Base-by-base conservation (phyloP, 1,139 yeast genomes). In the Pichia kudriavzevii region DNA sequence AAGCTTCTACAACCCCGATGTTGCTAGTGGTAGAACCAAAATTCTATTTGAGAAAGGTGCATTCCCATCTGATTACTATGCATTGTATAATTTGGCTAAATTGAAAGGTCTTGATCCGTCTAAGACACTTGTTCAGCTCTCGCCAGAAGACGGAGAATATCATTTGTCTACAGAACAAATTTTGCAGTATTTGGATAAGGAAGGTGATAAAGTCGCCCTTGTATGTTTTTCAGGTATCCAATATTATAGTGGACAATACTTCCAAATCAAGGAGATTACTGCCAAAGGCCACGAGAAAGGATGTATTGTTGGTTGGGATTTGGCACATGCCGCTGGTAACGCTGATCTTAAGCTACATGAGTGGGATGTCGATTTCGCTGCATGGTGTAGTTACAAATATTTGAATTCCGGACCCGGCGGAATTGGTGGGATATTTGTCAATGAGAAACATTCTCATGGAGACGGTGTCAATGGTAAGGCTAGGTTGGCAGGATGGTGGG, bases 401-500 rank as follows among this genome's bases (percentile, higher is more conserved):
- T 61, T 88, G 47, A 88, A 88, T 55, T 60, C 94, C 4, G 97
- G 97, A 0, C 96, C 96, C 0, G 97, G 96, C 28, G 87, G 79
- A 5, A 82, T 85, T 47, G 94, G 85, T 3, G 94, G 94, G 0
- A 68, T 83, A 18, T 87, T 74, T 51, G 79, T 87, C 19, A 75
- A 85, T 55, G 78, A 74, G 45, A 58, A 50, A 35, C 63, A 61
- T 52, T 14, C 15, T n/a, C 45, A 61, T 52, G 41, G 37, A 8
- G 48, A 60, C 35, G 52, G 49, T 18, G 58, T 59, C 28, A 64
- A 64, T 34, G 52, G 71, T 24, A 31, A 26, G 28, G 81, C 94
- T 2, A 65, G 96, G 44, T 63, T 83, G 37, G 94, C 95, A 0
- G 97, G 97, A 1, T 88, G 97, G 97, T 88, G 97, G 96, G 96